These are phyloP conservation scores for Circinella umbellata DNA, from an alignment of 371 early-diverging fungal genomes.

Conservation along the genomic window DNA sequence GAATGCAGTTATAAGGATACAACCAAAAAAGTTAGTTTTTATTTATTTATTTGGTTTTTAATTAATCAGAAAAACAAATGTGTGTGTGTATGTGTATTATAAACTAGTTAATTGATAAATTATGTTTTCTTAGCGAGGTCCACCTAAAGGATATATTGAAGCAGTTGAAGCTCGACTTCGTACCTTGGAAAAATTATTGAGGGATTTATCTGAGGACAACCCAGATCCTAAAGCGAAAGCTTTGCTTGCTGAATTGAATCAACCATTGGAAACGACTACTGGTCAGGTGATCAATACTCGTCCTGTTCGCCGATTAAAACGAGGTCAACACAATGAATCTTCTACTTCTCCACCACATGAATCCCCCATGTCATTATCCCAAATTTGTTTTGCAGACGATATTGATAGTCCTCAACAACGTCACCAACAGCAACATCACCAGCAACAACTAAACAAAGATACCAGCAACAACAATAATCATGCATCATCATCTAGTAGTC, in stretches of 20 bases:
- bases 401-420: background rate
- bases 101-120: background rate
- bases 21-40: conserved; percentile 45
- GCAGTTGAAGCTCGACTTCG: conserved; percentile 72
- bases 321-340: conserved; percentile 26
- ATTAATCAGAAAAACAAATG: too few species aligned
- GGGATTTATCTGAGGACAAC: conserved; percentile 49
- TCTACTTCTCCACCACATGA: background rate
- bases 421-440: background rate
- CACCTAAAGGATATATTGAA: conserved; percentile 77
- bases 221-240: conserved; percentile 62
- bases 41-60: background rate
- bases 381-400: conserved; percentile 14
- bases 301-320: conserved; percentile 37
- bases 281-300: conserved; percentile 51
- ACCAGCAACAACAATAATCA: conserved; percentile 10
- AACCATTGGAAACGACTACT: conserved; percentile 49
- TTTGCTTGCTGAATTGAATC: conserved; percentile 60
- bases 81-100: too few species aligned
- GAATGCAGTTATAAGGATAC: conserved; percentile 52
- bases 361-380: conserved; percentile 2
- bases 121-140: conserved; percentile 47
- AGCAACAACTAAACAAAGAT: background rate
- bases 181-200: conserved; percentile 62
- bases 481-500: conserved; percentile 16